Conservation (phyloP, 2,329 filamentous ascomycete genomes). For the Talaromyces sp. region DNA sequence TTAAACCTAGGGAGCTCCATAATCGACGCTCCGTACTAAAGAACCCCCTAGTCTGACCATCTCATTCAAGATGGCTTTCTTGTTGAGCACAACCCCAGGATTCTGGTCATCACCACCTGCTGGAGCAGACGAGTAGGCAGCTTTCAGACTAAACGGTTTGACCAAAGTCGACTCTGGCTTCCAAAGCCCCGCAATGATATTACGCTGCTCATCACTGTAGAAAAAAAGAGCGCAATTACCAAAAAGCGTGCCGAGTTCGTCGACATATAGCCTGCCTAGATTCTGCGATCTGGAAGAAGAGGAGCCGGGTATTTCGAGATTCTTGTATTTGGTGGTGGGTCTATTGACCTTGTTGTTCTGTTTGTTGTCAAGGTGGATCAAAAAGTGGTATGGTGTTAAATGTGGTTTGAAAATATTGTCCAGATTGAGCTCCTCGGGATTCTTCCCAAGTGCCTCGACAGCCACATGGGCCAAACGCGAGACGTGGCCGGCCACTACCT, state of each 20-base stretch:
- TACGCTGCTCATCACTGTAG: slow-evolving; percentile 55
- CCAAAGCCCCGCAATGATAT: slow-evolving; percentile 61
- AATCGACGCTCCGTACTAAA: slow-evolving; percentile 63
- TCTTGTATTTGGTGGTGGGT: slow-evolving; percentile 61
- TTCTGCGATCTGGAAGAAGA: slow-evolving; percentile 54
- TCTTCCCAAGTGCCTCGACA: slow-evolving; percentile 53
- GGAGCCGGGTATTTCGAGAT: slow-evolving; percentile 31
- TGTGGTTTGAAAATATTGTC: slow-evolving; percentile 63
- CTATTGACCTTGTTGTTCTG: slow-evolving; percentile 35
- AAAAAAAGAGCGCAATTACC: slow-evolving; percentile 73
- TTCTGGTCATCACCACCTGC: slow-evolving; percentile 1
- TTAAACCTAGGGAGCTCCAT: slow-evolving; percentile 21
- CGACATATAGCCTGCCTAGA: slow-evolving; percentile 58
- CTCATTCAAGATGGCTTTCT: slow-evolving; percentile 36
- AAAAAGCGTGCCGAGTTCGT: slow-evolving; percentile 64
- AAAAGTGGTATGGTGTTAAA: slow-evolving; percentile 74
- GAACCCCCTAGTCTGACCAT: slow-evolving; percentile 50
- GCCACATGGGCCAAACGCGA: slow-evolving; percentile 75
- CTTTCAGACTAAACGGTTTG: slow-evolving; percentile 31
- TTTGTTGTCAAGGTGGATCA: slow-evolving; percentile 65
- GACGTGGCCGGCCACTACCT: slow-evolving; percentile 79
- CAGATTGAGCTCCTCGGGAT: slow-evolving; percentile 16
- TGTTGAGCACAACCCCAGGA: slow-evolving; percentile 27
- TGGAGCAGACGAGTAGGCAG: slow-evolving; percentile 31
- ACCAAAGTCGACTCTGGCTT: slow-evolving; percentile 44